phyloP scores from a whole-genome alignment of 495 filamentous ascomycete genomes.

The Ramalina peruviana region DNA sequence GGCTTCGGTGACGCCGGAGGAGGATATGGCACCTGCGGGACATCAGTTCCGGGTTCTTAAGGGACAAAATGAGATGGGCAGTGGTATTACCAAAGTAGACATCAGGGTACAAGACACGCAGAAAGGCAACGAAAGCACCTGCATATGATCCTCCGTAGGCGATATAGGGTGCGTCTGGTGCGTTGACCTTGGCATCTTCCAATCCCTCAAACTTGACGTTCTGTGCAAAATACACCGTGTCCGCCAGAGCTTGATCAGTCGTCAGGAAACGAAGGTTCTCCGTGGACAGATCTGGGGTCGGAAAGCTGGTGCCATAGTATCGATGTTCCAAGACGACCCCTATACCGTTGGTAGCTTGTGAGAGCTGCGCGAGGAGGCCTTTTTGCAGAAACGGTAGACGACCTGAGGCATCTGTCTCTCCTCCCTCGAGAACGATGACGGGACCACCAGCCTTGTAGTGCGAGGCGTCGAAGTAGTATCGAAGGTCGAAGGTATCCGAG shows the following conservation, averaged over 20 bases:
- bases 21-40: slow-evolving; percentile 41
- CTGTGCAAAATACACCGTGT: slow-evolving; percentile 56
- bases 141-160: slow-evolving; percentile 66
- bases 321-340: slow-evolving; percentile 64
- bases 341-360: slow-evolving; percentile 49
- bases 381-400: slow-evolving; percentile 54
- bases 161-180: slow-evolving; percentile 46
- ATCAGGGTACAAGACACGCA: slow-evolving; percentile 54
- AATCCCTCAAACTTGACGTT: slow-evolving; percentile 51
- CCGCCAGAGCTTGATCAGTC: slow-evolving; percentile 61
- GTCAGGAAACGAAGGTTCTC: slow-evolving; percentile 58
- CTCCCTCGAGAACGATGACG: slow-evolving; percentile 53
- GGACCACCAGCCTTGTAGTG: slow-evolving; percentile 57
- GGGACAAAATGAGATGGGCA: neutral
- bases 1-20: slow-evolving; percentile 55
- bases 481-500: slow-evolving; percentile 41
- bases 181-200: slow-evolving; percentile 45
- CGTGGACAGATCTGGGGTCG: slow-evolving; percentile 42
- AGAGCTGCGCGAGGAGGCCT: slow-evolving; percentile 50
- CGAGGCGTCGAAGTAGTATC: slow-evolving; percentile 59
- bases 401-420: slow-evolving; percentile 42
- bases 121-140: slow-evolving; percentile 56
- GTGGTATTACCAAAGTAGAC: slow-evolving; percentile 39
- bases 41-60: neutral
- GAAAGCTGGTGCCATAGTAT: slow-evolving; percentile 55